phyloP scores from a whole-genome alignment of 345 rosid genomes.

The Toxicodendron radicans region DNA sequence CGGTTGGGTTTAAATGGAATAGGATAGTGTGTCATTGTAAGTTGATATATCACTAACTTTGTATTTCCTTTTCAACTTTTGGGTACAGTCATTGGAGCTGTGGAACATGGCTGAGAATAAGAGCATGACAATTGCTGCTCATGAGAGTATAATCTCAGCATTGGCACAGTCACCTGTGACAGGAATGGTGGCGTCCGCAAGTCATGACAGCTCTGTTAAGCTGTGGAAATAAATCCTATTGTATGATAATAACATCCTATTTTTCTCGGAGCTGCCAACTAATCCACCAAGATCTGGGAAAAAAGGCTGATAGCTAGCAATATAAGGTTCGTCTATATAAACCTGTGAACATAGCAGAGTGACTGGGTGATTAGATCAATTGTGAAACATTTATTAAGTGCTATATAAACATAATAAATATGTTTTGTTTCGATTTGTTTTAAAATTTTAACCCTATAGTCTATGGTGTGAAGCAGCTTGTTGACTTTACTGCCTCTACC shows the following conservation, averaged over 20 bases:
- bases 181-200: slow-evolving; percentile 67
- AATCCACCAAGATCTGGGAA: not conserved
- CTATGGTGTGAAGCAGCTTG: no score
- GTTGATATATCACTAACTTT: not conserved
- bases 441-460: no score
- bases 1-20: not conserved
- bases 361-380: no score
- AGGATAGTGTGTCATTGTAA: not conserved
- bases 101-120: slow-evolving; percentile 70
- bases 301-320: not conserved
- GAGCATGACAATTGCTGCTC: slow-evolving; percentile 54
- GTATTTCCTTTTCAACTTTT: not conserved
- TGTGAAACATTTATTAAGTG: no score
- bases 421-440: no score
- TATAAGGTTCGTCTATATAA: not conserved
- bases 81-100: slow-evolving; percentile 56
- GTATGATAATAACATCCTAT: not conserved
- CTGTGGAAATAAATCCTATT: slow-evolving; percentile 48
- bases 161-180: slow-evolving; percentile 48
- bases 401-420: no score
- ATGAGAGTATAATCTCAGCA: slow-evolving; percentile 54
- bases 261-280: not conserved
- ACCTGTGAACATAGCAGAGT: no score
- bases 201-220: slow-evolving; percentile 64
- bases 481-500: no score